Conservation (phyloP, 345 rosid species). For the Corchorus capsularis region DNA sequence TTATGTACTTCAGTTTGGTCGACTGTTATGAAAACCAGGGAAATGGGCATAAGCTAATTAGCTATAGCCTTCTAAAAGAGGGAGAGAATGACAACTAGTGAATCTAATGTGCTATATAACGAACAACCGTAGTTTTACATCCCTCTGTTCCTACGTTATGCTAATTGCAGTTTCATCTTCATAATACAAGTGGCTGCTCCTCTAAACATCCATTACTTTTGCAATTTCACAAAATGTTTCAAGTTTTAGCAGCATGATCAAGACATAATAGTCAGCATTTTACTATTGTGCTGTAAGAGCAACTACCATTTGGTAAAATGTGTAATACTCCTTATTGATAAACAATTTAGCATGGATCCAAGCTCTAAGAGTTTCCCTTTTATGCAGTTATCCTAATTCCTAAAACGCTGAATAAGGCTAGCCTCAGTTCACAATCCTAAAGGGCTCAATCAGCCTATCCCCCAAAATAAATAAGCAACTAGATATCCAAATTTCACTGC, state of each 20-base stretch:
- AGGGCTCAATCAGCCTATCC: background rate
- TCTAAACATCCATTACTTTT: slow-evolving; percentile 3
- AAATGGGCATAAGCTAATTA: background rate
- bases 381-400: background rate
- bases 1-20: background rate
- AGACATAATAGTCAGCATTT: background rate
- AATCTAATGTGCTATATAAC: background rate
- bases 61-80: slow-evolving; percentile 1
- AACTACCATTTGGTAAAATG: background rate
- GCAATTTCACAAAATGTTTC: background rate
- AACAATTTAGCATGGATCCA: background rate
- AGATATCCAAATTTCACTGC: background rate
- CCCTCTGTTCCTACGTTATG: background rate
- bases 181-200: background rate
- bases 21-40: background rate
- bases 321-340: background rate
- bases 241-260: background rate
- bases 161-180: background rate
- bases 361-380: background rate
- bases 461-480: background rate
- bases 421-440: background rate
- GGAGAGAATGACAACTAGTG: background rate
- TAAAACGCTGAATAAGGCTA: background rate
- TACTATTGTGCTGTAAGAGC: background rate
- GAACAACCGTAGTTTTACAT: background rate